Percentiles rank a stretch among this genome's conserved stretches.
Conservation (phyloP, 2,329 filamentous ascomycete genomes). For the Pseudodiploospora longispora region DNA sequence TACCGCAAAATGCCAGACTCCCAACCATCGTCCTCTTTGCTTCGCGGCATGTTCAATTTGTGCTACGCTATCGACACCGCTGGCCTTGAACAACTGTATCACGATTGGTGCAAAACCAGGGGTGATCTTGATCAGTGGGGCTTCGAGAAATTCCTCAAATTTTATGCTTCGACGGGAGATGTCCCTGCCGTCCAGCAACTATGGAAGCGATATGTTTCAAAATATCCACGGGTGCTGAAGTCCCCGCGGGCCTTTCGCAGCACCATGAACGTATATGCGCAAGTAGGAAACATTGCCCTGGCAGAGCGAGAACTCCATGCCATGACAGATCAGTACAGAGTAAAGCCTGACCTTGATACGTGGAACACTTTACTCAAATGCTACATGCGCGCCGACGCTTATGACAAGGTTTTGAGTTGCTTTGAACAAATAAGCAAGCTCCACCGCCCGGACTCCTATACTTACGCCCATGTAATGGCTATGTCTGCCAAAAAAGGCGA, state of each 20-base stretch:
- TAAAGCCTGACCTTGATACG: constrained; percentile 49
- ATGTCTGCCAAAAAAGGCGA: constrained; percentile 67
- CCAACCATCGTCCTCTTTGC: constrained; percentile 27
- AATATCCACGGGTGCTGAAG: constrained; percentile 26
- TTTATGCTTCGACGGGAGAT: constrained; percentile 41
- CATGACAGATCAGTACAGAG: constrained; percentile 46
- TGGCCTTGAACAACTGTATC: constrained; percentile 38
- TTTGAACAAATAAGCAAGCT: constrained; percentile 52
- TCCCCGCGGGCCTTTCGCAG: constrained; percentile 39
- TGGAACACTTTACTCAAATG: constrained; percentile 76
- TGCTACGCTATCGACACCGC: constrained; percentile 28
- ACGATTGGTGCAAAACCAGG: constrained; percentile 39
- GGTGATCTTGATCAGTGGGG: constrained; percentile 33
- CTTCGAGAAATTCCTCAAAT: constrained; percentile 40
- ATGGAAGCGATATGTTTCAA: constrained; percentile 34
- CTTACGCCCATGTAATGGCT: constrained; percentile 66
- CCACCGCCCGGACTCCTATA: constrained; percentile 50
- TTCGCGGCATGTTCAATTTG: constrained; percentile 38
- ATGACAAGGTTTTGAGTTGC: constrained; percentile 53
- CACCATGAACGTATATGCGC: constrained; percentile 64
- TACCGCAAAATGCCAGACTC: constrained; percentile 35
- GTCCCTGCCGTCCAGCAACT: constrained; percentile 35
- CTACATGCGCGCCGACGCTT: constrained; percentile 57
- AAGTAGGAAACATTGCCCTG: constrained; percentile 53
- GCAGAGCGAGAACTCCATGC: constrained; percentile 54